Evolutionary conservation across 768 basidiomycete species (phyloP).

Genomic region (Termitomyces sp.): DNA sequence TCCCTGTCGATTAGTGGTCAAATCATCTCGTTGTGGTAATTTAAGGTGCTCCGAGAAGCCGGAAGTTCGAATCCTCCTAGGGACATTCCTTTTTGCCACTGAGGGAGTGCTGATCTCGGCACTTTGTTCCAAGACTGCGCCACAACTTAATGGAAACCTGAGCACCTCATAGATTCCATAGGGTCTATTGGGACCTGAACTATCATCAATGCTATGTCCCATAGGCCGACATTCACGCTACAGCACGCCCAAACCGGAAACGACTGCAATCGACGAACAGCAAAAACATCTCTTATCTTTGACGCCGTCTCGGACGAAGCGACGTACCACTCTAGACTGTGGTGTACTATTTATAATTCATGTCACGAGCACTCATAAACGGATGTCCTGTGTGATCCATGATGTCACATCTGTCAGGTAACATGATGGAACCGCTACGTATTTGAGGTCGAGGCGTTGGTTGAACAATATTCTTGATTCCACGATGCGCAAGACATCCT

Average conservation of each 20-base stretch:
- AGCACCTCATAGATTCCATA: not conserved
- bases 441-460: not conserved
- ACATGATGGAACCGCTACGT: not conserved
- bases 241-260: not conserved
- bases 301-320: not conserved
- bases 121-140: not conserved
- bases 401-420: conserved; percentile 1
- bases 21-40: conserved; percentile 18
- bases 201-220: too few species aligned
- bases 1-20: conserved; percentile 18
- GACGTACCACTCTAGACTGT: not conserved
- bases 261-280: not conserved
- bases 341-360: not conserved
- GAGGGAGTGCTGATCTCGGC: not conserved
- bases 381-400: not conserved
- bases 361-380: not conserved
- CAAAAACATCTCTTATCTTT: conserved; percentile 2
- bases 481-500: conserved; percentile 65
- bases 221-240: not conserved
- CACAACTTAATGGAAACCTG: not conserved
- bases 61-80: conserved; percentile 24
- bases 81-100: conserved; percentile 14
- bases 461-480: not conserved
- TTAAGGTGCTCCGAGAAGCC: conserved; percentile 14
- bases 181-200: too few species aligned